Evolutionary conservation across 1,284 basidiomycete genomes (phyloP), one percentile per base, ranked within the genome.

Genomic region (Gymnopus androsaceus): DNA sequence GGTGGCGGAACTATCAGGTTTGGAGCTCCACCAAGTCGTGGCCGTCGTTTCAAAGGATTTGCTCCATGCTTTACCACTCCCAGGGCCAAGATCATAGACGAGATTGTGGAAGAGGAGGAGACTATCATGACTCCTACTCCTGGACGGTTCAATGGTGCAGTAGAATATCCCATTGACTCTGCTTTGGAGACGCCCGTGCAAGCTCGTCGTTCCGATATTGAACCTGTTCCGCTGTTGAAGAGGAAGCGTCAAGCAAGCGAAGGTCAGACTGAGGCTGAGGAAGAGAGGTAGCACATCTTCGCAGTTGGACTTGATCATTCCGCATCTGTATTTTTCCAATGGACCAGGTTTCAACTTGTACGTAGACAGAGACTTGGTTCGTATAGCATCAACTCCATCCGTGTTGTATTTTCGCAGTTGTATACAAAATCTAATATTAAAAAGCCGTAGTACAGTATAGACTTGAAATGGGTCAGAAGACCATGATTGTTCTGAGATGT

Each of bases 121-220:
- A n/a, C 36, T n/a, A 21, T 53, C 17, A 46, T 53, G 51, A 53
- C 51, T 12, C 51, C 51, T 45, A 53, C 51, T 8, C 41, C 51
- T 36, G 41, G 34, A 25, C 51, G 51, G 9, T 46, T 23, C 23
- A 34, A 33, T 17, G 9, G 21, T 19, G 41, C 12, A 12, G 6
- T n/a, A 17, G 51, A 53, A 17, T 53, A 9, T 28, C 51, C 42
- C 28, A n/a, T 17, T 31, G 11, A 4, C 27, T 14, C 19, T 19
- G 19, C 30, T 21, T 28, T 33, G 11, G 31, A 31, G 21, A 45
- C 51, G 15, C 51, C 51, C 19, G 23, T 46, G 27, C 41, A 14
- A 21, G 19, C 28, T 17, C 27, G 33, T 45, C 42, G 42, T 27
- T 7, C 42, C 9, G 11, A 42, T 17, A 31, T 8, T 3, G 33